Evolutionary conservation across 1,284 basidiomycete genomes (phyloP), one percentile per base, ranked within the genome.

Genomic region (Meripilus lineatus): DNA sequence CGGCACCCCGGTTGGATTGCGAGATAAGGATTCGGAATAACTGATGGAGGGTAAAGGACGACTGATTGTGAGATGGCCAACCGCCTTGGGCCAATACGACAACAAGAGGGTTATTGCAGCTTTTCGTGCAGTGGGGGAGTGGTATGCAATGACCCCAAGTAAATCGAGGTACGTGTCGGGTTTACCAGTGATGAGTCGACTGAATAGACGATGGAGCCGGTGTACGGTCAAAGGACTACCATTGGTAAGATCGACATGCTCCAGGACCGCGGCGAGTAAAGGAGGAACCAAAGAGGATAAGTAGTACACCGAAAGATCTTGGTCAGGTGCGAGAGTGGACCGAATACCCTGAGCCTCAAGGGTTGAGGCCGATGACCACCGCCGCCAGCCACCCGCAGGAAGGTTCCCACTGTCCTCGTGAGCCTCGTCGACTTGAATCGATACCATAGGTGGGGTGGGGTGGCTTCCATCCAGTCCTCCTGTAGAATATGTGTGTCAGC

Each of bases 91-190:
- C 79, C 81, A 90, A 50, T 83, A 75, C 1, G 74, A 74, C 4
- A 69, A 59, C 11, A 92, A 63, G 8, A 85, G 61, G 38, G 67
- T 65, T 44, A 82, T 61, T 7, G 83, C 85, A 17, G 64, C 61
- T 39, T 70, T 68, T 32, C 84, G 68, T n/a, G 79, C 70, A 41
- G 59, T 68, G 5, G 73, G 57, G 1, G 76, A 73, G 42, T 81
- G 79, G 55, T 84, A 81, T 2, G 84, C 85, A 17, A 81, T 66
- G 26, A 89, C 72, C 50, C 84, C 77, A 5, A 92, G 69, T 0
- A 88, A 48, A 58, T 90, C 86, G 21, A 79, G 66, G 51, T 83
- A 81, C 1, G 75, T 68, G 56, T 90, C 87, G 0, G 75, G 69
- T 57, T 89, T 90, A 26, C 69, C 64, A 11, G 66, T 65, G 13